These are phyloP conservation scores for Mortierella antarctica DNA, from an alignment of 192 early-diverging fungal genomes.

Conservation along the genomic window DNA sequence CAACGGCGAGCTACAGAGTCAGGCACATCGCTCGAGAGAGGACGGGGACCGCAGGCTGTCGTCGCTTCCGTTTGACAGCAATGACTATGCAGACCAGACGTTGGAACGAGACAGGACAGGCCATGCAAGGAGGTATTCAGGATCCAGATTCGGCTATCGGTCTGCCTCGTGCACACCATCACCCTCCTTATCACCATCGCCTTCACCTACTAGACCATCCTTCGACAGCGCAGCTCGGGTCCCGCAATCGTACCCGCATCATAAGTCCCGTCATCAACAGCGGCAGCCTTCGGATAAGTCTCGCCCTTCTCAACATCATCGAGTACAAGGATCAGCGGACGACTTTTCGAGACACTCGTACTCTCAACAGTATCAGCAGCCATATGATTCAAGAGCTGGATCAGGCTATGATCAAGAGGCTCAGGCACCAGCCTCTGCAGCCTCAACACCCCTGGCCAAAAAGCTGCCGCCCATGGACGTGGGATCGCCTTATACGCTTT, in stretches of 20 bases:
- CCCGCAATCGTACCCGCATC: neutral
- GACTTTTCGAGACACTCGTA: neutral
- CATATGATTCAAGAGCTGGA: neutral
- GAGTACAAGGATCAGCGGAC: neutral
- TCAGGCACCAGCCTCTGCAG: neutral
- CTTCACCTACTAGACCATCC: neutral
- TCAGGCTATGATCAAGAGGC: neutral
- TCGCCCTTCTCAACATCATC: neutral
- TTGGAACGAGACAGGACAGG: too few species aligned
- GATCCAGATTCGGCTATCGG: neutral
- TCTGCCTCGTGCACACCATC: neutral
- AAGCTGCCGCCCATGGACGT: slow-evolving; percentile 1
- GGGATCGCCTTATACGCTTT: neutral
- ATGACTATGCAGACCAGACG: too few species aligned
- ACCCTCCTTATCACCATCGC: neutral
- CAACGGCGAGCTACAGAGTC: neutral
- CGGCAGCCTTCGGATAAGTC: neutral
- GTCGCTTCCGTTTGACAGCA: too few species aligned
- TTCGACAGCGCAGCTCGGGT: neutral
- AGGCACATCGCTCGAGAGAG: neutral
- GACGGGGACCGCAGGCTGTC: too few species aligned
- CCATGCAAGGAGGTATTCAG: too few species aligned
- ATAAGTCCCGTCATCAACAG: neutral
- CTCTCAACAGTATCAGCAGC: too few species aligned
- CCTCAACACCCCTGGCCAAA: neutral